Conservation (phyloP, 202 grass and related monocot genomes). For the Zizania palustris region DNA sequence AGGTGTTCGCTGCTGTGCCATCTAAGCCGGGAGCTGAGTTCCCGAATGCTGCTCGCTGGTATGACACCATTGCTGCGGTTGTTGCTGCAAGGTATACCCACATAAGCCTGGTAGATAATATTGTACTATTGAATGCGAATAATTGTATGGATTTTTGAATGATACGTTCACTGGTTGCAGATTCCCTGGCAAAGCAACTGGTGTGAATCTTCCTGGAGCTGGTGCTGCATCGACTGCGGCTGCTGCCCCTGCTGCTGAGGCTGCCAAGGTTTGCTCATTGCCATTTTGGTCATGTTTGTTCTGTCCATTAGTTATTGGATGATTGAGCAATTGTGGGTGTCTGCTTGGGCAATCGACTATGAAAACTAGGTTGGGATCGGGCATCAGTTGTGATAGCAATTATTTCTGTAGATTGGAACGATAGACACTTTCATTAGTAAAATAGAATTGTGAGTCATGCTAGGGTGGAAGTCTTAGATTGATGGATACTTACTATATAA, state of each 20-base stretch:
- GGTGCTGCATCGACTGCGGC: slow-evolving; percentile 35
- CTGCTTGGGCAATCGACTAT: too few relatives aligned
- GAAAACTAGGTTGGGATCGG: neutral
- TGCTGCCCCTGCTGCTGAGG: slow-evolving; percentile 46
- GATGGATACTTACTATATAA: neutral
- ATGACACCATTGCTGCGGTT: slow-evolving; percentile 53
- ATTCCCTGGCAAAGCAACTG: slow-evolving; percentile 72
- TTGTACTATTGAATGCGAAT: too few relatives aligned
- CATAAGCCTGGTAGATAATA: neutral
- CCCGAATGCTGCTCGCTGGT: slow-evolving; percentile 73
- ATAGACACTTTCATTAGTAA: neutral
- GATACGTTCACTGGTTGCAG: slow-evolving; percentile 41
- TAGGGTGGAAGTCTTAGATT: neutral
- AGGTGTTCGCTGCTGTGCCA: slow-evolving; percentile 66
- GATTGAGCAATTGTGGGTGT: neutral
- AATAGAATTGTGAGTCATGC: neutral
- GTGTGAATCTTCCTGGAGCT: slow-evolving; percentile 61
- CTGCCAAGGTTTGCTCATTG: slow-evolving; percentile 54
- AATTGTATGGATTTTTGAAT: neutral
- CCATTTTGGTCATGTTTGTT: neutral
- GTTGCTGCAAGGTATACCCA: slow-evolving; percentile 74
- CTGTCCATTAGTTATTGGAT: neutral
- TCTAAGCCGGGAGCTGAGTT: slow-evolving; percentile 69
- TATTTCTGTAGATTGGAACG: neutral
- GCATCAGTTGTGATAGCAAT: neutral